Evolutionary conservation across 2,329 filamentous ascomycete species (phyloP), one percentile per base, ranked within the genome.

Genomic region (Nemania sp.): DNA sequence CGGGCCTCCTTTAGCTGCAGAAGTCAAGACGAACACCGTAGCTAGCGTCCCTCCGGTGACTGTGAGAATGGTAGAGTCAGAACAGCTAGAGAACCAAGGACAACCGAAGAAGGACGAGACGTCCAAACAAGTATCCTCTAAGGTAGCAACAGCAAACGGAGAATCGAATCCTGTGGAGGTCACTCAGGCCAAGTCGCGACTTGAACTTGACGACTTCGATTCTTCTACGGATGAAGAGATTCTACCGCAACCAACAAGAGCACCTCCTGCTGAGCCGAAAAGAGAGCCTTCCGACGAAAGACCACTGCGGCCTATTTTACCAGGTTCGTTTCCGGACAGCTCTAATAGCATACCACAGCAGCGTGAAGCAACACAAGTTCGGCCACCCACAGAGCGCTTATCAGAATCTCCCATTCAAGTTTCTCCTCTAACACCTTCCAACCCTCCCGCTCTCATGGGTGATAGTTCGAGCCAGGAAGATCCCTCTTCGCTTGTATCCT

Each of bases 401-500:
- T 89, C 89, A 6, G 91, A 93, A 77, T 93, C 92, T 2, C 91
- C 91, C 2, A 85, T 91, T 1, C 84, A 90, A 68, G 84, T 91
- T 3, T 91, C 90, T 20, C 88, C 88, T 1, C 78, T 86, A 75
- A 78, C 79, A 55, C 74, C 82, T 73, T 79, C 80, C 77, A 85
- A 88, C 54, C 89, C 88, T 27, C 92, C 91, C 4, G 88, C 88
- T 35, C 86, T 95, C 41, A 87, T 91, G 73, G 86, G 87, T 24
- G 92, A 94, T 78, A 89, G 86, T 5, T 93, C 91, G 11, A 92
- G 90, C 71, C 89, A 91, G 74, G 90, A 91, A 63, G 89, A 87
- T 68, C 83, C 84, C 60, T 88, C 88, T 26, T 91, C 89, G 8
- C 85, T 86, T 2, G 81, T 86, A 29, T 90, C 88, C 3, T 90